phyloP scores from a whole-genome alignment of 73 alveolate genomes.

The Urostyla sp. region DNA sequence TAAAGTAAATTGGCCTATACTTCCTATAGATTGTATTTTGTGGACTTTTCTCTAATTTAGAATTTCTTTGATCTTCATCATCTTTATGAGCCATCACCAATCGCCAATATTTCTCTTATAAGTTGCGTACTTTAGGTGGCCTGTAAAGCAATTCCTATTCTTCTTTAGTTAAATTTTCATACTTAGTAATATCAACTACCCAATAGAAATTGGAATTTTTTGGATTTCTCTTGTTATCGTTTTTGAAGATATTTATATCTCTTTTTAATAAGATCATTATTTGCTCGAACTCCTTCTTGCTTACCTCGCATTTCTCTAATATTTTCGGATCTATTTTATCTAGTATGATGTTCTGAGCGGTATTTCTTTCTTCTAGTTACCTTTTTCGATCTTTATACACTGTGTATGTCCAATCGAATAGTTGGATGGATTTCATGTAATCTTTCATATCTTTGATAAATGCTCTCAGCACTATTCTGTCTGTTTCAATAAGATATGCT shows the following conservation, averaged over 20 bases:
- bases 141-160: slow-evolving; percentile 30
- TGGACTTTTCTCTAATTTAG: background rate
- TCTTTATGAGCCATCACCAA: background rate
- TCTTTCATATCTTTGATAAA: background rate
- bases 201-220: slow-evolving; percentile 11
- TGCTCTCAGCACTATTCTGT: background rate
- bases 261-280: background rate
- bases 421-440: background rate
- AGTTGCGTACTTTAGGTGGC: slow-evolving; percentile 19
- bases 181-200: slow-evolving; percentile 32
- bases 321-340: background rate
- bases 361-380: background rate
- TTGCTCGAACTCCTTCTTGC: slow-evolving; percentile 28
- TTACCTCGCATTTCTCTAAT: slow-evolving; percentile 16
- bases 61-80: background rate
- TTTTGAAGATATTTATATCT: slow-evolving; percentile 25
- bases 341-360: background rate
- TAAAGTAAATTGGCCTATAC: slow-evolving; percentile 2
- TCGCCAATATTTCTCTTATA: slow-evolving; percentile 42
- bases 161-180: slow-evolving; percentile 6
- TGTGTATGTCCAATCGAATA: background rate
- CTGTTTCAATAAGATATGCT: background rate
- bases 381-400: background rate
- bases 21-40: background rate
- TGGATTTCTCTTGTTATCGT: background rate